Base-by-base conservation (phyloP, 768 basidiomycete genomes). In the Amanita jacksonii region DNA sequence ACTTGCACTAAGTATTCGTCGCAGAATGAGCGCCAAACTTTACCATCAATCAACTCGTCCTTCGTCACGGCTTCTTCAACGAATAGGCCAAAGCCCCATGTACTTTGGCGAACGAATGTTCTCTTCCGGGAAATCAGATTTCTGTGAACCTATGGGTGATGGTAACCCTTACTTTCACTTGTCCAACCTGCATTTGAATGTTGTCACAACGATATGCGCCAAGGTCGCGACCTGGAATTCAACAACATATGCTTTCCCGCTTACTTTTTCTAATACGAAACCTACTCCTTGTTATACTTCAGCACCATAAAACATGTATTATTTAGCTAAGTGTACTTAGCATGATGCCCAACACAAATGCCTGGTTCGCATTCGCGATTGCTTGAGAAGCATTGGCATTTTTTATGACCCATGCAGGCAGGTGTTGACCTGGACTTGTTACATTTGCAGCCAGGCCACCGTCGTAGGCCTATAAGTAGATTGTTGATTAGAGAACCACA, bases 281-380 rank as follows among this genome's bases (percentile, higher is more conserved):
- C 33, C 9, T 44, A 9, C 45, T 19, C 32, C 27, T 41, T 10
- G 16, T 24, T 32, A 16, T 12, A 38, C 12, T 9, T 38, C 34
- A 37, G 15, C 5, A 18, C 3, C 41, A 15, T 25, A 20, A 22
- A 18, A 37, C 38, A 38, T 32, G 30, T 38, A 7, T 19, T 43
- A 18, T 37, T 25, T 10, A 45, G n/a, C n/a, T 5, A 6, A 35
- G 61, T 68, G 51, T 34, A 79, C 77, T 56, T 68, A 43, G 70
- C 64, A 48, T 65, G 60, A 53, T 81, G 81, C 9, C 62, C 62
- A 8, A 52, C 5, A 48, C 85, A 87, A 7, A 83, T 46, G 27
- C 77, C 76, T 2, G 81, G 80, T 56, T 85, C 81, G 47, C 85
- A 87, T 55, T 86, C 85, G 27, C 76, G 65, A 7, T 62, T 53